phyloP scores from a whole-genome alignment of 768 basidiomycete genomes.

The Hemileccinum rubropunctum region DNA sequence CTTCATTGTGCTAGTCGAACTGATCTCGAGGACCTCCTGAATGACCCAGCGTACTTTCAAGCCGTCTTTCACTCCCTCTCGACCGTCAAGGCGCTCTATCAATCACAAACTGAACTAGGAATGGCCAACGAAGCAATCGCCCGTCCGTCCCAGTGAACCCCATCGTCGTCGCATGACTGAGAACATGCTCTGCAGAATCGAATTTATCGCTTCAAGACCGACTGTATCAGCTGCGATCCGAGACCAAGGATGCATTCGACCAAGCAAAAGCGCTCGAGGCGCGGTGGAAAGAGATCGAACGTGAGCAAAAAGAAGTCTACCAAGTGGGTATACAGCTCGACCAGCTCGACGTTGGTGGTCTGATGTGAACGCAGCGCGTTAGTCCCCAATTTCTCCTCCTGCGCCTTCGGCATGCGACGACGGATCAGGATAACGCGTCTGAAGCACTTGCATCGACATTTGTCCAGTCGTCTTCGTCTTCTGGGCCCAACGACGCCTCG shows the following conservation, averaged over 20 bases:
- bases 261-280: conserved; percentile 79
- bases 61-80: conserved; percentile 80
- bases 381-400: conserved; percentile 85
- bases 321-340: conserved; percentile 50
- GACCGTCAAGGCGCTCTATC: conserved; percentile 70
- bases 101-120: conserved; percentile 74
- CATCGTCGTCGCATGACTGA: conserved; percentile 3
- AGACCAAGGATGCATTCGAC: conserved; percentile 86
- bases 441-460: conserved; percentile 84
- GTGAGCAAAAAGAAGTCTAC: conserved; percentile 85
- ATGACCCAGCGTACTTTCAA: conserved; percentile 82
- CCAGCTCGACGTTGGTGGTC: conserved; percentile 2
- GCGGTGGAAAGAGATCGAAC: conserved; percentile 84
- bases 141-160: conserved; percentile 47
- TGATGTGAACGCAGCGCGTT: conserved; percentile 57
- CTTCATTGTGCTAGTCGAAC: conserved; percentile 55
- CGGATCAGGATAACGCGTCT: conserved; percentile 86
- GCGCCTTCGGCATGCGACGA: conserved; percentile 83
- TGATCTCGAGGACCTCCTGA: conserved; percentile 86
- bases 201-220: conserved; percentile 75
- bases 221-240: conserved; percentile 71
- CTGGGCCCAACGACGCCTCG: conserved; percentile 23
- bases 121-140: conserved; percentile 86
- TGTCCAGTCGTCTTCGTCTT: conserved; percentile 54
- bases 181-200: conserved; percentile 46